phyloP scores from a whole-genome alignment of 2,329 filamentous ascomycete genomes.

The Pseudogymnoascus sp. region DNA sequence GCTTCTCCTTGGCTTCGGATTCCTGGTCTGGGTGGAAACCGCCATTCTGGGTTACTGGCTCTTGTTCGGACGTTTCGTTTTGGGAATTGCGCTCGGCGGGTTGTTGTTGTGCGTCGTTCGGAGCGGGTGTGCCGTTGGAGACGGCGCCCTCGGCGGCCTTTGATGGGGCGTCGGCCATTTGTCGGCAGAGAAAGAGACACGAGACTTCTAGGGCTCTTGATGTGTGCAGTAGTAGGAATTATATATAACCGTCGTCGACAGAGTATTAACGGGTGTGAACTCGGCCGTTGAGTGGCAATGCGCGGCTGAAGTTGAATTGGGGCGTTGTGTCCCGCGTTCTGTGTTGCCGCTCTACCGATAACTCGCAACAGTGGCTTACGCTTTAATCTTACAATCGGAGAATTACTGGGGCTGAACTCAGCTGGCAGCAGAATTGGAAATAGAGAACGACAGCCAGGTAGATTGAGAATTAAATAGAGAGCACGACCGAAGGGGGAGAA shows the following conservation, averaged over 20 bases:
- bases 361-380: neutral
- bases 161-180: neutral
- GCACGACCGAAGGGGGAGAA: neutral
- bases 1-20: slow-evolving; percentile 6
- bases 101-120: neutral
- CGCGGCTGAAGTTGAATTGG: neutral
- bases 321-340: neutral
- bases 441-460: neutral
- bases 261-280: neutral
- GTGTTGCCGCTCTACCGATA: neutral
- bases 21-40: neutral
- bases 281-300: neutral
- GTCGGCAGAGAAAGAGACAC: neutral
- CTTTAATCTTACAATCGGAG: neutral
- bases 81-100: neutral
- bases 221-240: neutral
- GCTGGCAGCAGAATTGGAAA: neutral
- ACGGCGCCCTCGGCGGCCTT: neutral
- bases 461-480: neutral
- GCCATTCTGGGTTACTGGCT: neutral
- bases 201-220: neutral
- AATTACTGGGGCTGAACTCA: neutral
- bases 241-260: neutral
- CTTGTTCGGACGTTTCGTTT: neutral
- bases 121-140: neutral